phyloP scores from a whole-genome alignment of 148 eudicot species.

The Nepenthes gracilis region DNA sequence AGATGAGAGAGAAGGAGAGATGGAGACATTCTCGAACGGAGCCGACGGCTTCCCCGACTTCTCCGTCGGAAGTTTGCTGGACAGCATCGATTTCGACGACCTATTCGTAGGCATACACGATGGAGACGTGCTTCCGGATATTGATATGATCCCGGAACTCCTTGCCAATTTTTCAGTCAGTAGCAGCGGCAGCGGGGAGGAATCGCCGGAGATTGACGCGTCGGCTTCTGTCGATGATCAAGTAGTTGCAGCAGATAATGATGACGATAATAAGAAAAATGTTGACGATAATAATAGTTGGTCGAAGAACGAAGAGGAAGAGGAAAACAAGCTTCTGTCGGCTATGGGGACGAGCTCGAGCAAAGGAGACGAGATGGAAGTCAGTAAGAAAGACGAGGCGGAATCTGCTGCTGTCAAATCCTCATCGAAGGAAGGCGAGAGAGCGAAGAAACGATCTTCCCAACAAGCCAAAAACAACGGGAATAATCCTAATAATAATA shows the following conservation, averaged over 20 bases:
- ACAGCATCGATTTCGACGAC: conserved; percentile 50
- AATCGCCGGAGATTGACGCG: conserved; percentile 28
- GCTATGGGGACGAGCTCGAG: background rate
- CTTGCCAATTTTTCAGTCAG: background rate
- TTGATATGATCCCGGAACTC: too few species aligned
- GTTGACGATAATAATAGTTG: background rate
- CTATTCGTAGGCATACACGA: conserved; percentile 15
- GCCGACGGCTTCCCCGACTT: conserved; percentile 26
- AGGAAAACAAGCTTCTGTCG: background rate
- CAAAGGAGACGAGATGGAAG: conserved; percentile 9
- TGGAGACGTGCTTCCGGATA: too few species aligned
- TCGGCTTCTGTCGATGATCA: background rate
- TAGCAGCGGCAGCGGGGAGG: conserved; percentile 26
- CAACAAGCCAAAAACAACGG: too few species aligned
- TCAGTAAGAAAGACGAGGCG: conserved; percentile 5
- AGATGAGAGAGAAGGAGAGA: background rate
- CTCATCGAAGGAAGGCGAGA: background rate
- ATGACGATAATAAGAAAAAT: too few species aligned
- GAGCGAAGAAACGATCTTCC: background rate
- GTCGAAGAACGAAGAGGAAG: conserved; percentile 8
- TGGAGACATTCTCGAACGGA: background rate
- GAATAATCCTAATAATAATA: background rate
- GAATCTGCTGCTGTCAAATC: background rate
- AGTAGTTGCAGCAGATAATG: too few species aligned
- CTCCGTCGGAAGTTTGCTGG: conserved; percentile 1